phyloP scores from a whole-genome alignment of 2,329 filamentous ascomycete species.

The Alternaria conjuncta region DNA sequence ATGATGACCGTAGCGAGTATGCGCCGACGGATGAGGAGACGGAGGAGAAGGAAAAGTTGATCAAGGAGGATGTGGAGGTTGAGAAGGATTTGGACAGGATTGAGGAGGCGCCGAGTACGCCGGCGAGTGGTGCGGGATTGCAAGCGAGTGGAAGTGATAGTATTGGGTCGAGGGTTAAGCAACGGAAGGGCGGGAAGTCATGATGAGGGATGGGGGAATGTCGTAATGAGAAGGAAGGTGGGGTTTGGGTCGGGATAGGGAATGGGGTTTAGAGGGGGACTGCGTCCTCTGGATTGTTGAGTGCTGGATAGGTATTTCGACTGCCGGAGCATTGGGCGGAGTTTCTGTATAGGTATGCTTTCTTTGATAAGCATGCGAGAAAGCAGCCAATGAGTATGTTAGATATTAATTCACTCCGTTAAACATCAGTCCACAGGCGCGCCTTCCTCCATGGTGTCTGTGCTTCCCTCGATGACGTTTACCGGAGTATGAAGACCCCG shows the following conservation, averaged over 20 bases:
- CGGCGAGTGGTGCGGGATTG: slow-evolving; percentile 8
- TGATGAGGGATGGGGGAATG: background rate
- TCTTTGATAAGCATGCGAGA: background rate
- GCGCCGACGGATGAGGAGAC: slow-evolving; percentile 58
- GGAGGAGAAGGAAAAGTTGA: slow-evolving; percentile 30
- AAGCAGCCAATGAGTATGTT: background rate
- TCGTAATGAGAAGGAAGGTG: background rate
- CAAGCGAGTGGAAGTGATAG: slow-evolving; percentile 14
- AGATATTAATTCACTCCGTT: background rate
- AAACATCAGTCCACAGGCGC: background rate
- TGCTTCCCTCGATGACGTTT: background rate
- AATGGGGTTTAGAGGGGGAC: background rate
- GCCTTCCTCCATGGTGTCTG: background rate
- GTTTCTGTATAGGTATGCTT: background rate
- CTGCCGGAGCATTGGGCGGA: background rate
- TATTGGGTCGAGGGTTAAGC: slow-evolving; percentile 26
- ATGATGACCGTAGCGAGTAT: slow-evolving; percentile 76
- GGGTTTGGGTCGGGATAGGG: background rate
- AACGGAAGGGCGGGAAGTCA: slow-evolving; percentile 21
- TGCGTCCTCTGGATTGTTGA: background rate
- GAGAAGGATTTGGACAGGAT: slow-evolving; percentile 16
- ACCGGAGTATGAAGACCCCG: background rate
- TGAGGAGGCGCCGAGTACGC: slow-evolving; percentile 30
- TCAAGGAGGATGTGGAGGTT: slow-evolving; percentile 1
- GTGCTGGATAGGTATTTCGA: background rate